A percentile compares a stretch with the other conserved stretches of the same genome.
These are phyloP conservation scores for Laetiporus sulphureus DNA, from an alignment of 1,284 basidiomycete species.

Conservation along the genomic window DNA sequence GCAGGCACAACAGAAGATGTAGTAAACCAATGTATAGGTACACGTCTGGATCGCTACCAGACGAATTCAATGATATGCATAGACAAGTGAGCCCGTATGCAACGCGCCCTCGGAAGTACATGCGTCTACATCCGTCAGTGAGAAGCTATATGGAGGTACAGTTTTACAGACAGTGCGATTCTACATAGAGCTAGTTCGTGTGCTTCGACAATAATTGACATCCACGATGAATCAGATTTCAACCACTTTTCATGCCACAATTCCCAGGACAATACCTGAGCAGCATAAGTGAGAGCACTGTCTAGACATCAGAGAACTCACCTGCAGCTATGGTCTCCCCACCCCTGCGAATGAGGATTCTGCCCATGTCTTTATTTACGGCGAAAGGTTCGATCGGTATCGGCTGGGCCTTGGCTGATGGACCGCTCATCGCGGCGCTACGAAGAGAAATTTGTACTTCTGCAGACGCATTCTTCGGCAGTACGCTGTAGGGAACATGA, in stretches of 20 bases:
- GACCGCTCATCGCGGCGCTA: slow-evolving; percentile 42
- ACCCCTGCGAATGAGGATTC: slow-evolving; percentile 79
- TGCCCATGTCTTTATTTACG: slow-evolving; percentile 95
- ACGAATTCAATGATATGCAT: no score
- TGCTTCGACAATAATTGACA: no score
- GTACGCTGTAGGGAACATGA: slow-evolving; percentile 45
- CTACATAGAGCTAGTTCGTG: no score
- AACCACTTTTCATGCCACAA: neutral
- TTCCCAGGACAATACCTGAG: slow-evolving; percentile 3
- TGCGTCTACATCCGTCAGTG: no score
- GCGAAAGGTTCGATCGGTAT: slow-evolving; percentile 86
- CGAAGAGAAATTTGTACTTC: slow-evolving; percentile 81
- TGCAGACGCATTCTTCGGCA: slow-evolving; percentile 80
- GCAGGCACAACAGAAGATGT: neutral
- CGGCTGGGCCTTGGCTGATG: slow-evolving; percentile 40
- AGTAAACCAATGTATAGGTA: no score
- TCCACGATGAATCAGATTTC: no score
- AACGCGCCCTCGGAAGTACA: no score
- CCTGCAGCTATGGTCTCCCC: slow-evolving; percentile 96
- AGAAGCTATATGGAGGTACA: no score
- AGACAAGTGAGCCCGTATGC: no score
- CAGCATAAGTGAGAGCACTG: neutral
- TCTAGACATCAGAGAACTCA: slow-evolving; percentile 24
- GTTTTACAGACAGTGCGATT: no score
- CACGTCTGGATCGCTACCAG: no score